phyloP scores from a whole-genome alignment of 2,329 filamentous ascomycete genomes.

The Trichoderma asperellum region DNA sequence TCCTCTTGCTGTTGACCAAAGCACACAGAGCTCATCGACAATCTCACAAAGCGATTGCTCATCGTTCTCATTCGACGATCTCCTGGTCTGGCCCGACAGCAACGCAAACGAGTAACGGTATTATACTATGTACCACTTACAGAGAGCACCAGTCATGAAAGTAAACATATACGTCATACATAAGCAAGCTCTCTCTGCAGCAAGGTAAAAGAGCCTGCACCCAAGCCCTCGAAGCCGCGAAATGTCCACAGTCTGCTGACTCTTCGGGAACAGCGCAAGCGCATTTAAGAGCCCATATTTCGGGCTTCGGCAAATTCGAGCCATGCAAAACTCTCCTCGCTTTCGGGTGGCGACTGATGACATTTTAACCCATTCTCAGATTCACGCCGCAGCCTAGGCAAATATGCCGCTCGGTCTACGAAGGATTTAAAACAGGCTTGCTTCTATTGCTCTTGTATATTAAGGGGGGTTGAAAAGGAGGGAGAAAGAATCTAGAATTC shows the following conservation, averaged over 20 bases:
- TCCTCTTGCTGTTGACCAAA: neutral
- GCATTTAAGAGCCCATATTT: neutral
- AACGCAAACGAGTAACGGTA: neutral
- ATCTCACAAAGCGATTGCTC: slow-evolving; percentile 11
- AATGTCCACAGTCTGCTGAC: neutral
- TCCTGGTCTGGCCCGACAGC: slow-evolving; percentile 28
- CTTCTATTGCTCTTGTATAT: neutral
- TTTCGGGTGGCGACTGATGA: slow-evolving; percentile 1
- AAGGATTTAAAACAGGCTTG: neutral
- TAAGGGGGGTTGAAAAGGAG: neutral
- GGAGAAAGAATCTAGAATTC: neutral
- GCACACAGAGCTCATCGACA: slow-evolving; percentile 1
- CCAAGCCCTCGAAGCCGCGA: neutral
- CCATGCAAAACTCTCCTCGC: neutral
- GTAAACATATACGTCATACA: neutral
- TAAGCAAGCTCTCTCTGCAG: neutral
- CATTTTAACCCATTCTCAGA: neutral
- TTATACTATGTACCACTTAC: neutral
- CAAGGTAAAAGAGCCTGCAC: neutral
- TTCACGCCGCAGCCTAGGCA: neutral
- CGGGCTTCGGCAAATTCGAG: slow-evolving; percentile 11
- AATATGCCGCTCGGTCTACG: slow-evolving; percentile 23
- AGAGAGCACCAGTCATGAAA: neutral
- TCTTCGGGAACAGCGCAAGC: neutral
- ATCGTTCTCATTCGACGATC: slow-evolving; percentile 31